A percentile compares a stretch with the other conserved stretches of the same genome.
Conservation (phyloP, 164 flowering plant species). For the Piper longum region DNA sequence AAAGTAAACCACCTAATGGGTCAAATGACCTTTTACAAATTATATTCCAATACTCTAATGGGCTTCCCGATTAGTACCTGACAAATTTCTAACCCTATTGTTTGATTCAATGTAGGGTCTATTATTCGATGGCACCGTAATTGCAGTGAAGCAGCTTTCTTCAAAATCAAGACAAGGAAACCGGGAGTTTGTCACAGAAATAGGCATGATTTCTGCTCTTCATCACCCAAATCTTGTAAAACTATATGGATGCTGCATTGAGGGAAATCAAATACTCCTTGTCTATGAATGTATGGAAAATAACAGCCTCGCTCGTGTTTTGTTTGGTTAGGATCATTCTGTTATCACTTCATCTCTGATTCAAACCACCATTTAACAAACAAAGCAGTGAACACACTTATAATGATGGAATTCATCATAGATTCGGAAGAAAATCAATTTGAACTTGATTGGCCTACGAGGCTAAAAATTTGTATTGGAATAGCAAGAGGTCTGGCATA, state of each 20-base stretch:
- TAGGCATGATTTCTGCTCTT: background rate
- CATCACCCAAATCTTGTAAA: background rate
- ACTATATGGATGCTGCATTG: background rate
- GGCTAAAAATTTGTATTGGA: slow-evolving; percentile 44
- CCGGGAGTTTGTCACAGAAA: background rate
- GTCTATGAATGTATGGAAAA: slow-evolving; percentile 51
- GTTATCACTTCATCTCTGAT: too few species aligned
- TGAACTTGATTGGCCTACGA: slow-evolving; percentile 41
- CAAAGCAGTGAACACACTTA: background rate
- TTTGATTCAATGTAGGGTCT: background rate
- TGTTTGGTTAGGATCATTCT: slow-evolving; percentile 24
- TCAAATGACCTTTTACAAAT: slow-evolving; percentile 9
- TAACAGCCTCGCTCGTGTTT: slow-evolving; percentile 39
- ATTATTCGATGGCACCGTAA: background rate
- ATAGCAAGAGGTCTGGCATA: slow-evolving; percentile 52
- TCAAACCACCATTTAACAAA: background rate
- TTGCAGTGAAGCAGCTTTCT: background rate
- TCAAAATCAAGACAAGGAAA: background rate
- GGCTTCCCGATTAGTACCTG: slow-evolving; percentile 15
- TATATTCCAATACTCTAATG: slow-evolving; percentile 20
- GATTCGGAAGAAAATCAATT: background rate
- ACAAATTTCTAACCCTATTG: background rate
- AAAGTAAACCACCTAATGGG: too few species aligned
- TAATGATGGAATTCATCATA: too few species aligned
- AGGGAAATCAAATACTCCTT: slow-evolving; percentile 25